Base-by-base conservation (phyloP, 306 rosid species). In the Cicer bijugum region DNA sequence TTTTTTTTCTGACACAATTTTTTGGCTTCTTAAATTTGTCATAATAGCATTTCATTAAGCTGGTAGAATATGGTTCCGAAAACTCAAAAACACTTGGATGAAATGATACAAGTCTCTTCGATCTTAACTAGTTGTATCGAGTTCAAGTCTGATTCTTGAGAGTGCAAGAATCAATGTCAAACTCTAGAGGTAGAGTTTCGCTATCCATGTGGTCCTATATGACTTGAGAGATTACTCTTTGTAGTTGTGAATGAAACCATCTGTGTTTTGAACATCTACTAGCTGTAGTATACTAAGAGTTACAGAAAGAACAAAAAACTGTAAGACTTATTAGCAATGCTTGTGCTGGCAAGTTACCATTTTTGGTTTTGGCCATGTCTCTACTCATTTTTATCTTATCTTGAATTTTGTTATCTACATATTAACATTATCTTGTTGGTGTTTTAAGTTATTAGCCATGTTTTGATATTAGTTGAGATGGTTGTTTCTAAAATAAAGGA, bases 301-400 rank as follows among this genome's bases (percentile, higher is more conserved):
- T 38, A 46, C 53, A 7, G 0, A 42, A 71, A 12, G 38, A 58
- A 46, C 65, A 23, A 47, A 52, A 37, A 53, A 6, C 35, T 44
- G 9, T 7, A 42, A 51, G 56, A 67, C 60, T 72, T 72, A 45
- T 59, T 43, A 72, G 75, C 69, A 74, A 56, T 55, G 66, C n/a
- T 56, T 62, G 56, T 15, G 16, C 69, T 62, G 57, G 16, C 53
- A 62, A 58, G 53, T 65, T 79, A 46, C 83, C 61, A 39, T 9
- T 47, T 37, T 47, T 47, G 37, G 20, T 69, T 75, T 60, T 75
- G 23, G 10, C 61, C 72, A 47, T 44, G 11, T 52, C 6, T 56
- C 43, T 60, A 20, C 61, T 58, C 7, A 4, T 62, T 69, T 61
- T 51, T 17, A 60, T 37, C 4, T 57, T 10, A 46, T 74, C 12